phyloP scores from a whole-genome alignment of 1,284 basidiomycete species.

The Pisolithus thermaeus region DNA sequence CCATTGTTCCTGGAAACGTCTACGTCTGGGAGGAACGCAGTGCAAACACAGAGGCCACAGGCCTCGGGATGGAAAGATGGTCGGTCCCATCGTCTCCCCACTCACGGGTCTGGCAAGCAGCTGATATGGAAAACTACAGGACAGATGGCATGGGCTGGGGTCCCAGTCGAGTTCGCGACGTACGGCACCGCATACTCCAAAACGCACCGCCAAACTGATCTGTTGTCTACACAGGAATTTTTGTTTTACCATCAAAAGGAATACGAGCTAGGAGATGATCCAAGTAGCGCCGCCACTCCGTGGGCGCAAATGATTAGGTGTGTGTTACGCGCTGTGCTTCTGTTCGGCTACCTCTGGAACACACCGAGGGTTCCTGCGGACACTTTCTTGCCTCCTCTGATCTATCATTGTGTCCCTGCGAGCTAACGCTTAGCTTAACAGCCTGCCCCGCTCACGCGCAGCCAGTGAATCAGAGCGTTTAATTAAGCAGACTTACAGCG shows the following conservation, averaged over 20 bases:
- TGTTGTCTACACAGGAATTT: slow-evolving; percentile 52
- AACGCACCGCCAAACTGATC: slow-evolving; percentile 4
- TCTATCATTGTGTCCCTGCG: slow-evolving; percentile 14
- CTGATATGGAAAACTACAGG: slow-evolving; percentile 34
- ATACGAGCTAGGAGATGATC: slow-evolving; percentile 57
- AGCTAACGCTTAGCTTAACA: slow-evolving; percentile 16
- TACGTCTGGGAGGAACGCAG: slow-evolving; percentile 84
- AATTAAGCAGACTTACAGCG: slow-evolving; percentile 82
- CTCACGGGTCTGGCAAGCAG: background rate
- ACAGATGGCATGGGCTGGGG: slow-evolving; percentile 82
- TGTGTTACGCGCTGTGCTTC: background rate
- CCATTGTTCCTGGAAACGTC: slow-evolving; percentile 65
- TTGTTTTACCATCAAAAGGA: slow-evolving; percentile 80
- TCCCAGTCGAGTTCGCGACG: slow-evolving; percentile 71
- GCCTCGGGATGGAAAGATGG: slow-evolving; percentile 79
- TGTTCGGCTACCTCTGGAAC: background rate
- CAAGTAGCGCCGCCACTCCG: slow-evolving; percentile 58
- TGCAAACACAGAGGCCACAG: slow-evolving; percentile 69
- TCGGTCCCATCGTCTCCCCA: slow-evolving; percentile 28
- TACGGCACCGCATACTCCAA: slow-evolving; percentile 26
- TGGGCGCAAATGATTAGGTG: slow-evolving; percentile 71
- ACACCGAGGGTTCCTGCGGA: background rate
- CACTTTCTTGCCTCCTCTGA: background rate
- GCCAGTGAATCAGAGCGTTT: slow-evolving; percentile 50
- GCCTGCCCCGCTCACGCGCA: slow-evolving; percentile 33